Percentiles rank a stretch among this genome's conserved stretches.
These are phyloP conservation scores for Mucor saturninus DNA, from an alignment of 371 early-diverging fungal species.

Conservation along the genomic window DNA sequence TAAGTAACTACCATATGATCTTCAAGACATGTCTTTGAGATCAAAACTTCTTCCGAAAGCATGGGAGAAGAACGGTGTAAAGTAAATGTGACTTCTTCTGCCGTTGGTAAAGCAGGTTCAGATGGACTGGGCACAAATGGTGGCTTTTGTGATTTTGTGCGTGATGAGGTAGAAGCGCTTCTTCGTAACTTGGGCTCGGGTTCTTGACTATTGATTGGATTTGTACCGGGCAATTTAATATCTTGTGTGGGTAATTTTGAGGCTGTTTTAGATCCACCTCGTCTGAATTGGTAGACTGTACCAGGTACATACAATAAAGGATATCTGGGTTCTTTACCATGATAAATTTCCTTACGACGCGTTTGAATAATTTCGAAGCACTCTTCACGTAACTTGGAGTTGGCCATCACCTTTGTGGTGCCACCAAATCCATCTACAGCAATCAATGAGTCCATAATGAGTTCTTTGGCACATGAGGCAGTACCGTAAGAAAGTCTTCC, in stretches of 20 bases:
- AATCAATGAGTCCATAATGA: constrained; percentile 53
- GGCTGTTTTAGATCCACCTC: constrained; percentile 10
- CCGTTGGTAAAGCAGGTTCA: constrained; percentile 24
- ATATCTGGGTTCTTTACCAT: constrained; percentile 44
- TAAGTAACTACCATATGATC: constrained; percentile 59
- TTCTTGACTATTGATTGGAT: not conserved
- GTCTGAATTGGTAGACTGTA: constrained; percentile 47
- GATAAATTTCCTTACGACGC: constrained; percentile 50
- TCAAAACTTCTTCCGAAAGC: constrained; percentile 46
- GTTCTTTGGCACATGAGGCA: constrained; percentile 49
- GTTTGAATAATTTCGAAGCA: constrained; percentile 51
- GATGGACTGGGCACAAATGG: constrained; percentile 24
- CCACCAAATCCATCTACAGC: constrained; percentile 55
- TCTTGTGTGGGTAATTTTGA: constrained; percentile 6
- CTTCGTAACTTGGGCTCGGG: not conserved
- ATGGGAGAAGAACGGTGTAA: constrained; percentile 43
- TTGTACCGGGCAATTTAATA: constrained; percentile 18
- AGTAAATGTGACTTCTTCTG: constrained; percentile 32
- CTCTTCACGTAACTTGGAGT: constrained; percentile 34
- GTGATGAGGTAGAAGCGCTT: constrained; percentile 13
- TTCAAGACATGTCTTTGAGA: constrained; percentile 53
- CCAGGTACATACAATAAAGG: constrained; percentile 55
- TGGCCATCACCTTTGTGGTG: constrained; percentile 40
- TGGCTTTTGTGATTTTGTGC: constrained; percentile 11
- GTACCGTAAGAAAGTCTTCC: constrained; percentile 81